Evolutionary conservation across 306 rosid genomes (phyloP), one percentile per base, ranked within the genome.

Genomic region (Begonia masoniana): DNA sequence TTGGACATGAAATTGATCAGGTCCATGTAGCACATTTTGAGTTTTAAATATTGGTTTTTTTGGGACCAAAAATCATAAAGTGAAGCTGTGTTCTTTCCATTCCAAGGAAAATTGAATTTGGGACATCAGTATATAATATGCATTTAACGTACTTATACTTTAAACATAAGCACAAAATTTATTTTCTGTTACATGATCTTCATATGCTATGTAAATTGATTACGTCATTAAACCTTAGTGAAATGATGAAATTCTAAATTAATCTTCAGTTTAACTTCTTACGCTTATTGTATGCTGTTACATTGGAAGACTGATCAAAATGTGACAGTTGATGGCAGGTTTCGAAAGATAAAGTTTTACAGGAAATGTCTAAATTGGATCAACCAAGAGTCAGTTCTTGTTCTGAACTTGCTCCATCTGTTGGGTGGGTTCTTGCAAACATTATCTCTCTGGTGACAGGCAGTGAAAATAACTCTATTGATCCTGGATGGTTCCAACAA

Each of bases 311-410:
- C 94, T 85, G 85, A 91, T 85, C 74, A 72, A 81, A 71, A 74
- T 67, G 75, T 85, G 94, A 71, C 97, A 91, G 97, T 84, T 66
- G 77, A 76, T 91, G 94, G 74, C 97, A 91, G 97, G 82, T 72
- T 73, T 75, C 61, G 74, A 91, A 79, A 78, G 94, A 78, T 76
- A 71, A 71, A 56, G 63, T 91, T 65, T 71, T 77, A 41, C 66
- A 35, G 55, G 81, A 68, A 78, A 91, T 81, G 78, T 74, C 80
- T 10, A 71, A 64, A 52, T 64, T 82, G 65, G 61, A 66, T 60
- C 82, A 71, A 52, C 64, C 74, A 67, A 71, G 71, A 16, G 43
- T 39, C 75, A 43, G 69, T 60, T 63, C 35, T 62, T 63, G 67
- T 66, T 77, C 63, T 56, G 73, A 81, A 73, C 71, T 53, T 62